Percentiles rank a stretch among this genome's conserved stretches.
Evolutionary conservation across 1,139 yeast species (phyloP).

Genomic region (Diutina neorugosa): DNA sequence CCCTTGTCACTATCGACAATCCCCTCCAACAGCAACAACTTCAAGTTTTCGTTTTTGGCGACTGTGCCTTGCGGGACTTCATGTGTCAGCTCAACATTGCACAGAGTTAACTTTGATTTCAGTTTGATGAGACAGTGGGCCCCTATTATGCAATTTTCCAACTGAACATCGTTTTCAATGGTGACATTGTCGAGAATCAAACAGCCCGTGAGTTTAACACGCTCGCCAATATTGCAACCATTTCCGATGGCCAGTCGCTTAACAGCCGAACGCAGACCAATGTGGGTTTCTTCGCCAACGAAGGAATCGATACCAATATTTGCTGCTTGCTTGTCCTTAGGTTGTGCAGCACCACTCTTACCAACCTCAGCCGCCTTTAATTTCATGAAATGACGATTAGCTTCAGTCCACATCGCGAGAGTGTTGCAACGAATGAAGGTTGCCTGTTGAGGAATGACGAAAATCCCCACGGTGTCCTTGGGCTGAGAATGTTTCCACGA

Average conservation of each 20-base stretch:
- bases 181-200: slow-evolving; percentile 60
- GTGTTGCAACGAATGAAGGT: slow-evolving; percentile 69
- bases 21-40: slow-evolving; percentile 50
- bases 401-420: slow-evolving; percentile 76
- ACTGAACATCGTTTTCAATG: slow-evolving; percentile 69
- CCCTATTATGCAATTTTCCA: slow-evolving; percentile 89
- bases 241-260: slow-evolving; percentile 71
- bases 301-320: slow-evolving; percentile 82
- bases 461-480: slow-evolving; percentile 53
- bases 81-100: slow-evolving; percentile 77
- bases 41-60: slow-evolving; percentile 74
- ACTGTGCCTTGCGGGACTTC: slow-evolving; percentile 49
- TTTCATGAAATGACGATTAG: slow-evolving; percentile 72
- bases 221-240: slow-evolving; percentile 68
- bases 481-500: slow-evolving; percentile 70
- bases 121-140: slow-evolving; percentile 45
- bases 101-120: slow-evolving; percentile 54
- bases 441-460: slow-evolving; percentile 52
- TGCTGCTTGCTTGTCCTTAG: slow-evolving; percentile 52
- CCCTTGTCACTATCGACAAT: slow-evolving; percentile 18
- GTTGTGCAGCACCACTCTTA: slow-evolving; percentile 5
- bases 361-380: slow-evolving; percentile 16
- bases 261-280: slow-evolving; percentile 75
- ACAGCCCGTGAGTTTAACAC: slow-evolving; percentile 83
- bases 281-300: slow-evolving; percentile 44